These are phyloP conservation scores for Linnemannia exigua DNA, from an alignment of 192 early-diverging fungal genomes.

Conservation along the genomic window DNA sequence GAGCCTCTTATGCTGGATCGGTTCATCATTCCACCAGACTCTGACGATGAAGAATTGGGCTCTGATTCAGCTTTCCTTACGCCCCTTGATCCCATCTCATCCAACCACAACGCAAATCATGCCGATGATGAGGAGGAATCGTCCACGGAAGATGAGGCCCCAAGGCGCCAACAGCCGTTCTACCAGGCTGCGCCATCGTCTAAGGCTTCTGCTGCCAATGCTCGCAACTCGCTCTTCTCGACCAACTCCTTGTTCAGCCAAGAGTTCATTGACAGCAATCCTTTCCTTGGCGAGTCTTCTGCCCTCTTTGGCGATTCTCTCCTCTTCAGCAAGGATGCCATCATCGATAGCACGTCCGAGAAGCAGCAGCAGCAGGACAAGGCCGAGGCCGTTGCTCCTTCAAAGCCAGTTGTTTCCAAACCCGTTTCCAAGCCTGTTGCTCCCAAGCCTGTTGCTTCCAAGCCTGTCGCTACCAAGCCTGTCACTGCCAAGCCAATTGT, in stretches of 20 bases:
- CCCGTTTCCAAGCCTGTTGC: neutral
- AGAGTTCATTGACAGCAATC: conserved; percentile 38
- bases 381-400: neutral
- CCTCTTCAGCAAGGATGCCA: conserved; percentile 27
- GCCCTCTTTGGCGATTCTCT: conserved; percentile 32
- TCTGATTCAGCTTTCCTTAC: conserved; percentile 22
- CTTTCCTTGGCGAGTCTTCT: conserved; percentile 26
- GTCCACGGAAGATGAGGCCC: neutral
- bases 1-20: conserved; percentile 40
- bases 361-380: conserved; percentile 6
- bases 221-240: conserved; percentile 17
- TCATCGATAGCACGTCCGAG: conserved; percentile 18
- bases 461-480: neutral
- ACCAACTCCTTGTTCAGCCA: conserved; percentile 26
- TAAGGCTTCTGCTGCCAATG: neutral
- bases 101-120: conserved; percentile 5
- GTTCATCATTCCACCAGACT: conserved; percentile 29
- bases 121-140: conserved; percentile 15
- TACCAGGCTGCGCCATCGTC: neutral
- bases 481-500: neutral
- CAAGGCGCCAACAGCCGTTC: neutral
- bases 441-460: neutral
- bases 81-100: conserved; percentile 15
- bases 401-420: neutral
- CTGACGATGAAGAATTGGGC: conserved; percentile 20